Evolutionary conservation across 768 basidiomycete genomes (phyloP).

Genomic region (Tylopilus felleus): DNA sequence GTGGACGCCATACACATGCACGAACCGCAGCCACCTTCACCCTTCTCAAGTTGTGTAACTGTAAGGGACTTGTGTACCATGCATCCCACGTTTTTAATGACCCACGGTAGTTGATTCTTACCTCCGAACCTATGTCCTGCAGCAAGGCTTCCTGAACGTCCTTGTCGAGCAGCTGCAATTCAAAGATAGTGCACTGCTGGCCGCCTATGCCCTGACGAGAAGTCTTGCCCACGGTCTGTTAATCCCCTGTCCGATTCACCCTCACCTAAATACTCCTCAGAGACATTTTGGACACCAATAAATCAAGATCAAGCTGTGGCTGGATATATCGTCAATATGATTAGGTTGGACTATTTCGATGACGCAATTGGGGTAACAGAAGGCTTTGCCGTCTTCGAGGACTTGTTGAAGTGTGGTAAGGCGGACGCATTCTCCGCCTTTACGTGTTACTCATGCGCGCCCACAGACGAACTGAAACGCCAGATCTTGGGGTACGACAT

Average conservation of each 20-base stretch:
- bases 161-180: slow-evolving; percentile 1
- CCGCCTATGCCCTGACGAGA: slow-evolving; percentile 3
- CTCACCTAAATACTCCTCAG: background rate
- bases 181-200: slow-evolving; percentile 3
- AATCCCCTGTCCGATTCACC: background rate
- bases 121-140: background rate
- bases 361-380: slow-evolving; percentile 21
- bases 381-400: slow-evolving; percentile 10
- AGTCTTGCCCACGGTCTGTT: background rate
- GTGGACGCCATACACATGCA: background rate
- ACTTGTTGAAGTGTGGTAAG: slow-evolving; percentile 5
- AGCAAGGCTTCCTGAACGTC: background rate
- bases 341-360: slow-evolving; percentile 23
- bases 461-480: background rate
- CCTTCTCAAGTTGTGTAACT: slow-evolving; percentile 8
- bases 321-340: slow-evolving; percentile 23
- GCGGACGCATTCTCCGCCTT: background rate
- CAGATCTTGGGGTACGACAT: slow-evolving; percentile 5
- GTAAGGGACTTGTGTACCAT: background rate
- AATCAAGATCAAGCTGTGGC: slow-evolving; percentile 1
- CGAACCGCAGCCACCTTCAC: slow-evolving; percentile 6
- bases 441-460: background rate
- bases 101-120: background rate
- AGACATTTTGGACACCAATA: slow-evolving; percentile 6
- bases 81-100: background rate